These are phyloP conservation scores for Gigaspora rosea DNA, from an alignment of 192 early-diverging fungal species.

Conservation along the genomic window DNA sequence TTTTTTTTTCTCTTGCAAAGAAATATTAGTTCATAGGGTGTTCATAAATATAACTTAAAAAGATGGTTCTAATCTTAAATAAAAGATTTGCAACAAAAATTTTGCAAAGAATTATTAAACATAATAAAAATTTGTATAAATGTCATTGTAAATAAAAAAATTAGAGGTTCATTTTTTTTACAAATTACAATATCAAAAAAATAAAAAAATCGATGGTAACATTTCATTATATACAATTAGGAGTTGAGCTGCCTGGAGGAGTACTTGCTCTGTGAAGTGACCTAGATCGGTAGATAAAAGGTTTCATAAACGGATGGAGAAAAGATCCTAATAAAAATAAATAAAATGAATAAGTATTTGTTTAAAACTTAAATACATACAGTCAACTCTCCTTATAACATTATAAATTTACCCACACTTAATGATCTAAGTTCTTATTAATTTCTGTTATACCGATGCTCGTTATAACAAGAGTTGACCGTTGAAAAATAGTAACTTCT, in stretches of 20 bases:
- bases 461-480: slow-evolving; percentile 23
- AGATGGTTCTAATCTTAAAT: too few species aligned
- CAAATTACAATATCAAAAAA: background rate
- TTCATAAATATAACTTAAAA: too few species aligned
- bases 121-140: too few species aligned
- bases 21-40: too few species aligned
- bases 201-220: background rate
- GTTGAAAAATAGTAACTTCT: background rate
- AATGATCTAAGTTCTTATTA: background rate
- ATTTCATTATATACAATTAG: background rate
- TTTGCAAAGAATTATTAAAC: too few species aligned
- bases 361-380: background rate
- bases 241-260: background rate
- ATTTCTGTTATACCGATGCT: background rate
- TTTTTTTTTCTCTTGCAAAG: too few species aligned
- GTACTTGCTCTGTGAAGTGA: background rate
- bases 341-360: background rate
- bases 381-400: slow-evolving; percentile 9
- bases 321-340: slow-evolving; percentile 11
- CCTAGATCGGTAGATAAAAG: slow-evolving; percentile 8
- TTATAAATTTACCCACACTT: background rate
- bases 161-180: background rate
- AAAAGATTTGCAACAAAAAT: too few species aligned
- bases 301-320: slow-evolving; percentile 17
- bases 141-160: too few species aligned